Evolutionary conservation across 208 protist genomes (phyloP).

Genomic region (Leishmania tarentolae): DNA sequence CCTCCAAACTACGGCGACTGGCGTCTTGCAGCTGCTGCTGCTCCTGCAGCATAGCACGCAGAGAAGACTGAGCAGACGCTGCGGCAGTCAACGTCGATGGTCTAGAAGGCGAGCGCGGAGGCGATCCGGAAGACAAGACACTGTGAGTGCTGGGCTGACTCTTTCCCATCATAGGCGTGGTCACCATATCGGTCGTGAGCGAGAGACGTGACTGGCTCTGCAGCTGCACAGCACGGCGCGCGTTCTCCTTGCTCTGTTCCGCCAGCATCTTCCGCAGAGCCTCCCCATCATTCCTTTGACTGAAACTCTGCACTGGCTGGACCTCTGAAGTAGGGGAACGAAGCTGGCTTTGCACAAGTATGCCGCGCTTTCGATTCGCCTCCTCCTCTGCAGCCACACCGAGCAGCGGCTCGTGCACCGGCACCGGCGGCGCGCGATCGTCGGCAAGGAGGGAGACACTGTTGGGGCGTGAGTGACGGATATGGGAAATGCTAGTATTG

Average conservation of each 20-base stretch:
- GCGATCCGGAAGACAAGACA: background rate
- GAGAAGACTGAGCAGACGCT: slow-evolving; percentile 14
- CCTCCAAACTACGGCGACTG: slow-evolving; percentile 28
- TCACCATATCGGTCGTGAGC: slow-evolving; percentile 6
- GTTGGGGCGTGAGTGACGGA: slow-evolving; percentile 15
- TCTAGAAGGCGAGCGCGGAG: background rate
- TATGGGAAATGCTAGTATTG: slow-evolving; percentile 5
- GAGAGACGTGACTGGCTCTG: slow-evolving; percentile 23
- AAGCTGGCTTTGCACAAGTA: slow-evolving; percentile 22
- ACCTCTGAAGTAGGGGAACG: background rate
- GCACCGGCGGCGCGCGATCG: slow-evolving; percentile 22
- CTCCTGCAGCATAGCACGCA: slow-evolving; percentile 69
- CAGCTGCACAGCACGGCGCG: slow-evolving; percentile 29
- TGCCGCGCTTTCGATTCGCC: slow-evolving; percentile 23
- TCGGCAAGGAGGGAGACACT: slow-evolving; percentile 27
- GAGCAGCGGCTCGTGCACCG: slow-evolving; percentile 34
- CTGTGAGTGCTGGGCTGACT: background rate
- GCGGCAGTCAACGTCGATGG: background rate
- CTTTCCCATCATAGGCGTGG: background rate
- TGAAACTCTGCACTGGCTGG: background rate
- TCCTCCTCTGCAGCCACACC: slow-evolving; percentile 27
- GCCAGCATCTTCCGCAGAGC: slow-evolving; percentile 20
- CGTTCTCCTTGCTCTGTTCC: slow-evolving; percentile 42
- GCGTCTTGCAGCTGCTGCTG: slow-evolving; percentile 59
- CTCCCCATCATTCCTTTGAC: background rate